Evolutionary conservation across 768 basidiomycete genomes (phyloP).

Genomic region (Collybiopsis confluens): DNA sequence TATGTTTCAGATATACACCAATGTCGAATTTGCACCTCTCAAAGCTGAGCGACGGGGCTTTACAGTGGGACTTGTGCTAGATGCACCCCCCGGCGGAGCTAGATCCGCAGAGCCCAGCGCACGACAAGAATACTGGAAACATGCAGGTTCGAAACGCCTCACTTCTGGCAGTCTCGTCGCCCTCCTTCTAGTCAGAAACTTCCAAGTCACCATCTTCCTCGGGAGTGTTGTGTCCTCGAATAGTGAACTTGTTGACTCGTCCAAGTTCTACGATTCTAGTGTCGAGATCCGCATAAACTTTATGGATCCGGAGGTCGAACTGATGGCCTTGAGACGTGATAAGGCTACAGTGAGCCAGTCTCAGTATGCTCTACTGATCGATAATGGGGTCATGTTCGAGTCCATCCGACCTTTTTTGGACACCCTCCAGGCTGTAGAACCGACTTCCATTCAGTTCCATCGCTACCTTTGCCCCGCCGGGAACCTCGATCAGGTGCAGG

Average conservation of each 20-base stretch:
- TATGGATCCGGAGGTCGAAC: conserved; percentile 56
- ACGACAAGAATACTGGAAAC: conserved; percentile 59
- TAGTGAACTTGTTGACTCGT: conserved; percentile 43
- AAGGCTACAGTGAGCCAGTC: conserved; percentile 13
- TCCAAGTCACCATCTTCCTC: conserved; percentile 40
- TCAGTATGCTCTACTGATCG: conserved; percentile 41
- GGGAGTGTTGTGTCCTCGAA: conserved; percentile 44
- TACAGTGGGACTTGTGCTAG: conserved; percentile 39
- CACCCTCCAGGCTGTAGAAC: conserved; percentile 47
- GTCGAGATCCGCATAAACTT: conserved; percentile 53
- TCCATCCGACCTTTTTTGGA: conserved; percentile 66
- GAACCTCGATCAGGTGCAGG: conserved; percentile 26
- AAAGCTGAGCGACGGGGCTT: conserved; percentile 51
- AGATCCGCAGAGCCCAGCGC: conserved; percentile 31
- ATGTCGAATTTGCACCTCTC: conserved; percentile 41
- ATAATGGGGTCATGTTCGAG: conserved; percentile 64
- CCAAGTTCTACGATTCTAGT: conserved; percentile 24
- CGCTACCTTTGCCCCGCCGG: conserved; percentile 40
- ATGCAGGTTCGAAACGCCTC: conserved; percentile 52
- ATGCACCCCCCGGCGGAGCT: conserved; percentile 55
- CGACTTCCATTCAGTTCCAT: conserved; percentile 52
- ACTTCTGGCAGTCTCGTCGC: conserved; percentile 61
- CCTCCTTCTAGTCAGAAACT: conserved; percentile 41
- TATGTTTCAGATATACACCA: conserved; percentile 63
- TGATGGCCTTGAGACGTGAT: conserved; percentile 33